Conservation (phyloP, 139 green algal species). For the Zygnema cylindricum region DNA sequence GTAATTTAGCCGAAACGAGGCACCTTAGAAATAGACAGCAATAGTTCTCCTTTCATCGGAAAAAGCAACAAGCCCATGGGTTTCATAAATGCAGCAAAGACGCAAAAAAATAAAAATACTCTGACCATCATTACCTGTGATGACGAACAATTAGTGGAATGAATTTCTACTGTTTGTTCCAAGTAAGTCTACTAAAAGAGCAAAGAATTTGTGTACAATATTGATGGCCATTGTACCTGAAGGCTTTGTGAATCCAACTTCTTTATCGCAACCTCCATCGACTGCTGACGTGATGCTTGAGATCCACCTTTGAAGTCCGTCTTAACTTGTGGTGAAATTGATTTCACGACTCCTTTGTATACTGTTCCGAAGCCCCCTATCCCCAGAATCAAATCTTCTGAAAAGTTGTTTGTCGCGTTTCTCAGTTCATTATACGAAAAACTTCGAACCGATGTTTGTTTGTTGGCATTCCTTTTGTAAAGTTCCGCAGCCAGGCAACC, state of each 20-base stretch:
- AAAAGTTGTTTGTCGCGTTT: conserved; percentile 34
- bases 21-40: no score
- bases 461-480: neutral
- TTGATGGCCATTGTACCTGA: conserved; percentile 30
- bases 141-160: no score
- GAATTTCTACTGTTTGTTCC: no score
- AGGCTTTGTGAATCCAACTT: conserved; percentile 47
- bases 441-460: neutral
- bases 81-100: no score
- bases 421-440: conserved; percentile 39
- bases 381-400: conserved; percentile 30
- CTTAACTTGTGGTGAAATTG: neutral
- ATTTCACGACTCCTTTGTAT: conserved; percentile 9
- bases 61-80: no score
- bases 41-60: no score
- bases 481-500: neutral
- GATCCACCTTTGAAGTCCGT: neutral
- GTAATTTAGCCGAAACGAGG: no score
- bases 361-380: conserved; percentile 35
- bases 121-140: no score
- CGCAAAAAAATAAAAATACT: no score
- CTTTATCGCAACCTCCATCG: conserved; percentile 38
- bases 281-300: neutral
- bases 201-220: no score
- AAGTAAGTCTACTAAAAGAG: no score